phyloP scores from a whole-genome alignment of 2,329 filamentous ascomycete species.

The Aspergillus intermedius region DNA sequence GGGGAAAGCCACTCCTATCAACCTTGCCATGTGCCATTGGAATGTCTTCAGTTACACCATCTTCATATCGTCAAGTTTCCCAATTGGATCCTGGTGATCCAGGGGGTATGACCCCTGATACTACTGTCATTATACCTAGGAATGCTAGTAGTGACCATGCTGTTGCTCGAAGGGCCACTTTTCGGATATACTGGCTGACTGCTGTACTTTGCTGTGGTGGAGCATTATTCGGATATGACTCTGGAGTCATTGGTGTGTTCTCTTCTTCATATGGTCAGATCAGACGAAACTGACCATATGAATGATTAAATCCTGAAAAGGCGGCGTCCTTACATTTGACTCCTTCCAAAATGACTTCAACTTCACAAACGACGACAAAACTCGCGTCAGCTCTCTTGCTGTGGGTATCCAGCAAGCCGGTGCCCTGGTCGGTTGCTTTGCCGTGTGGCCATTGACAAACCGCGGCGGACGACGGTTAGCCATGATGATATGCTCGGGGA shows the following conservation, averaged over 20 bases:
- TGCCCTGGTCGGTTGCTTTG: slow-evolving; percentile 47
- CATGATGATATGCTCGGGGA: slow-evolving; percentile 40
- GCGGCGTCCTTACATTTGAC: slow-evolving; percentile 43
- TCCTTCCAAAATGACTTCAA: slow-evolving; percentile 41
- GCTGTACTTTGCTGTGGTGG: slow-evolving; percentile 48
- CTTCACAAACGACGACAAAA: slow-evolving; percentile 35
- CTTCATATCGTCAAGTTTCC: slow-evolving; percentile 4
- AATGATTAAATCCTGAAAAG: slow-evolving; percentile 11
- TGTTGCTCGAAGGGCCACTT: slow-evolving; percentile 25
- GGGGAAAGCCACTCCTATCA: background rate
- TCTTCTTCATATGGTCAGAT: background rate
- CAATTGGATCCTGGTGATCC: slow-evolving; percentile 8
- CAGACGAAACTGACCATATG: background rate
- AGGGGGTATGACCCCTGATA: background rate
- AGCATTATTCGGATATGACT: slow-evolving; percentile 39
- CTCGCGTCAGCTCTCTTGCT: slow-evolving; percentile 42
- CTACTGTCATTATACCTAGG: background rate
- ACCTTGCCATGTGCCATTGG: background rate
- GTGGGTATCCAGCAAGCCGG: slow-evolving; percentile 49
- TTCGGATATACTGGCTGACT: slow-evolving; percentile 48
- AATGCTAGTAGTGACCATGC: background rate
- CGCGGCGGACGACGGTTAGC: slow-evolving; percentile 40
- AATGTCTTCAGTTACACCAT: background rate
- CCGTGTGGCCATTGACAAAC: slow-evolving; percentile 45
- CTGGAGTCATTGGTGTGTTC: slow-evolving; percentile 36